Evolutionary conservation across 768 basidiomycete genomes (phyloP).

Genomic region (Hygrophoropsis aurantiaca): DNA sequence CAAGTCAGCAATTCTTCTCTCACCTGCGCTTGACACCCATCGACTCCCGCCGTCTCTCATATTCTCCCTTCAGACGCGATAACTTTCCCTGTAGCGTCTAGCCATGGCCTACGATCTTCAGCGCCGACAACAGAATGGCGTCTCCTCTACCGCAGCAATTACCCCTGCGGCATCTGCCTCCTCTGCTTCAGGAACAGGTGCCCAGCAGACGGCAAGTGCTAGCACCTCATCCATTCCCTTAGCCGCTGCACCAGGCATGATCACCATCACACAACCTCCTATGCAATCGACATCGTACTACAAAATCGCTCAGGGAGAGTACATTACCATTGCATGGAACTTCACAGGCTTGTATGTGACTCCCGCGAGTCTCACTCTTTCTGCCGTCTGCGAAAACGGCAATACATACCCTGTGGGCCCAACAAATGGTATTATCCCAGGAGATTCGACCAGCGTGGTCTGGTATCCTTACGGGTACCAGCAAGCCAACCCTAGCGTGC

Average conservation of each 20-base stretch:
- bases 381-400: constrained; percentile 66
- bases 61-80: not conserved
- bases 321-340: constrained; percentile 76
- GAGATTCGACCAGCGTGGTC: constrained; percentile 46
- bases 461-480: constrained; percentile 69
- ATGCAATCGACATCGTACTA: constrained; percentile 60
- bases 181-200: constrained; percentile 13
- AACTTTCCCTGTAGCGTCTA: not conserved
- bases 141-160: not conserved
- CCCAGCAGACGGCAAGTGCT: not conserved
- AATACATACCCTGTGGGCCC: constrained; percentile 69
- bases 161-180: not conserved
- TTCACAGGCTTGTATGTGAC: constrained; percentile 53
- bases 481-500: constrained; percentile 43
- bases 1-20: not conserved
- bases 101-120: constrained; percentile 12
- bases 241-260: constrained; percentile 41
- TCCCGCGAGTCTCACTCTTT: constrained; percentile 58
- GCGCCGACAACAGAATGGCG: constrained; percentile 21
- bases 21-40: not conserved
- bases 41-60: constrained; percentile 1
- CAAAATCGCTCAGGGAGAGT: constrained; percentile 57
- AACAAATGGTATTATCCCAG: constrained; percentile 51
- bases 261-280: constrained; percentile 59
- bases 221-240: constrained; percentile 26